Evolutionary conservation across 495 filamentous ascomycete genomes (phyloP).

Genomic region (Penicillium soppii): DNA sequence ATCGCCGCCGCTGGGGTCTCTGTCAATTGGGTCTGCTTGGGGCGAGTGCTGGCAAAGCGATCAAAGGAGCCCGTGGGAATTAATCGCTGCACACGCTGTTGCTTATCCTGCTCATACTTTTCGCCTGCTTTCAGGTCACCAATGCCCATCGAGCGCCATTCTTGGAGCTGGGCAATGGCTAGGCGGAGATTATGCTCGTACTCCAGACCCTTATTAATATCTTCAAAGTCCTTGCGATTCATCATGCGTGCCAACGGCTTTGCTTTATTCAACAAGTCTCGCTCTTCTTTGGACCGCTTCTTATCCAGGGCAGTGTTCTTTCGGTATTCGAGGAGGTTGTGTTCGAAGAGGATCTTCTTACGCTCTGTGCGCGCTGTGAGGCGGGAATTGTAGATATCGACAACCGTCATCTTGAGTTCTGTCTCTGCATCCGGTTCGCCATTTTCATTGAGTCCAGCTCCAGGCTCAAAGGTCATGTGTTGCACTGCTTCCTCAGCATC

Average conservation of each 20-base stretch:
- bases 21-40: constrained; percentile 53
- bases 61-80: constrained; percentile 77
- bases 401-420: constrained; percentile 95
- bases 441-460: constrained; percentile 85
- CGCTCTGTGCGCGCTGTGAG: constrained; percentile 89
- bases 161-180: constrained; percentile 87
- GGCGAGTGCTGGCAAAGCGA: constrained; percentile 62
- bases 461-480: constrained; percentile 96
- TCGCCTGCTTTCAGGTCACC: constrained; percentile 81
- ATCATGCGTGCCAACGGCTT: constrained; percentile 98
- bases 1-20: constrained; percentile 72
- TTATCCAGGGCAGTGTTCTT: constrained; percentile 87
- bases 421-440: constrained; percentile 89
- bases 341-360: constrained; percentile 96
- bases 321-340: constrained; percentile 86
- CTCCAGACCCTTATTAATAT: constrained; percentile 76
- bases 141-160: constrained; percentile 85
- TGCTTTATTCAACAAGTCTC: constrained; percentile 83
- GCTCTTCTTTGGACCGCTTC: constrained; percentile 93
- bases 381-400: constrained; percentile 96
- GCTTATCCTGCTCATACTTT: constrained; percentile 93
- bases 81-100: constrained; percentile 65
- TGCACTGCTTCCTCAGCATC: constrained; percentile 98
- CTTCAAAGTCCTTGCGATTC: constrained; percentile 87
- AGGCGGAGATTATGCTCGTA: constrained; percentile 89